Conservation (phyloP, 2,329 filamentous ascomycete species). For the Didymella exigua region DNA sequence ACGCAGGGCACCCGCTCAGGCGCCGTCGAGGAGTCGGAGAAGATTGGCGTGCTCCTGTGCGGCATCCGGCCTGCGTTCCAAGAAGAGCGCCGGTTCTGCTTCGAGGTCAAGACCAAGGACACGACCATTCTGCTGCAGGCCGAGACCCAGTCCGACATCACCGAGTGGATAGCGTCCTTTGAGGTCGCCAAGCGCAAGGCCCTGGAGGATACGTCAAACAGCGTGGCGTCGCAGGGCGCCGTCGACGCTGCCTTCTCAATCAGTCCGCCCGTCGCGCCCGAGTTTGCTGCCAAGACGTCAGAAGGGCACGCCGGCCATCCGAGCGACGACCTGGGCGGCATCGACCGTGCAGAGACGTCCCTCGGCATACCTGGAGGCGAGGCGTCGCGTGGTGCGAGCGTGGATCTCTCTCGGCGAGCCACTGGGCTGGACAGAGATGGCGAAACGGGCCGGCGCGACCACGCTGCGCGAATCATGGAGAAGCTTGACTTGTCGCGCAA, state of each 20-base stretch:
- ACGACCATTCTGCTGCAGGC: constrained; percentile 87
- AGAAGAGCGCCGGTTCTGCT: constrained; percentile 94
- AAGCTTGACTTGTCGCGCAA: constrained; percentile 90
- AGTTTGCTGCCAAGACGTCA: constrained; percentile 81
- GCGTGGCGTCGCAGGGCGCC: constrained; percentile 53
- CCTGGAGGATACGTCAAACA: constrained; percentile 71
- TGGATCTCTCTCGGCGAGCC: constrained; percentile 67
- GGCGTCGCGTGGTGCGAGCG: constrained; percentile 66
- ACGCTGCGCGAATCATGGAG: constrained; percentile 87
- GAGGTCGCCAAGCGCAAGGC: constrained; percentile 93
- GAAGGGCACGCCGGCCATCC: constrained; percentile 66
- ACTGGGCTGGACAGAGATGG: constrained; percentile 66
- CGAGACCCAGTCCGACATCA: constrained; percentile 89
- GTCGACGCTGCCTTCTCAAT: constrained; percentile 86
- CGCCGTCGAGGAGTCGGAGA: constrained; percentile 92
- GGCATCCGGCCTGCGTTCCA: constrained; percentile 88
- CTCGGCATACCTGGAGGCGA: constrained; percentile 68
- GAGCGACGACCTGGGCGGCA: constrained; percentile 58
- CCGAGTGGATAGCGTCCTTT: constrained; percentile 91
- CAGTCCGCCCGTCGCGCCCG: constrained; percentile 82
- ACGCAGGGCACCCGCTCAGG: constrained; percentile 78
- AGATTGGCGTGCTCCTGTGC: constrained; percentile 92
- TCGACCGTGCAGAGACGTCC: constrained; percentile 66
- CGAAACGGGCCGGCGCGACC: constrained; percentile 76
- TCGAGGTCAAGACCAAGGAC: constrained; percentile 98